phyloP scores from a whole-genome alignment of 2,329 filamentous ascomycete species.

The Xylaria sp. region DNA sequence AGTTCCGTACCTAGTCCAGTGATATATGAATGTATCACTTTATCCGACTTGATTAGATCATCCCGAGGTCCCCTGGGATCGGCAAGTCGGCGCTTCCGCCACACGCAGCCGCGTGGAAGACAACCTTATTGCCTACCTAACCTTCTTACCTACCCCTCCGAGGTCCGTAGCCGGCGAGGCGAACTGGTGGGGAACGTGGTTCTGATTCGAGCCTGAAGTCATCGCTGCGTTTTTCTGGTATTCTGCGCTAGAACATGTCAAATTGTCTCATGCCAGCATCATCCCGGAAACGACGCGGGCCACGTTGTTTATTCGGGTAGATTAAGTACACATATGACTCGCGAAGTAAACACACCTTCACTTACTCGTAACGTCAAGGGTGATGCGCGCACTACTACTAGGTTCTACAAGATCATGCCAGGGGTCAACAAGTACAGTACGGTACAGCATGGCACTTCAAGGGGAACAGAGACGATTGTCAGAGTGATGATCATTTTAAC shows the following conservation, averaged over 20 bases:
- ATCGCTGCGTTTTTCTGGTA: neutral
- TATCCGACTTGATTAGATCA: no score
- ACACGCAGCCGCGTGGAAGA: slow-evolving; percentile 1
- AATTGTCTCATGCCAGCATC: slow-evolving; percentile 11
- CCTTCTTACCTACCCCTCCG: no score
- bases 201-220: slow-evolving; percentile 1
- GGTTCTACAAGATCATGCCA: no score
- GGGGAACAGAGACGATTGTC: no score
- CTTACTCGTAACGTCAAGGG: neutral
- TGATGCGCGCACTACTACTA: no score
- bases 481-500: no score
- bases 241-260: slow-evolving; percentile 1
- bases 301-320: neutral
- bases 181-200: slow-evolving; percentile 16
- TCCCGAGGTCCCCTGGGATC: no score
- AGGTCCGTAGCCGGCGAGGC: neutral
- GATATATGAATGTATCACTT: no score
- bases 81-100: slow-evolving; percentile 5
- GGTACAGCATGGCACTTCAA: no score
- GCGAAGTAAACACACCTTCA: neutral
- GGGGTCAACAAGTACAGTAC: no score
- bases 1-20: no score
- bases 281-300: slow-evolving; percentile 3
- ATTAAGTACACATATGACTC: neutral
- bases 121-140: no score